Evolutionary conservation across 257 asterid species (phyloP).

Genomic region (Solanum bulbocastanum): DNA sequence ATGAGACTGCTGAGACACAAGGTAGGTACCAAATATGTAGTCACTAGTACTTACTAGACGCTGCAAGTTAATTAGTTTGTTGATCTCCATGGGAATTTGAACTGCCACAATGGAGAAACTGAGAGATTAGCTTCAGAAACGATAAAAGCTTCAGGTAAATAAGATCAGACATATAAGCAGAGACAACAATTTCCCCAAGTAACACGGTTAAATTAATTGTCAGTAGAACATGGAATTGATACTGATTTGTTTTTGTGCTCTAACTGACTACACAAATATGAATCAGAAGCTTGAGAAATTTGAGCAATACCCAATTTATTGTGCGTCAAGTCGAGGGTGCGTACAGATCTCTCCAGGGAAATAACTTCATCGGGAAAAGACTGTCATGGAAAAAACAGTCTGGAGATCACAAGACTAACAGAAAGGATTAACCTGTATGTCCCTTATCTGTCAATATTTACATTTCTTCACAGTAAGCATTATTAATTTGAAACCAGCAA

Average conservation of each 20-base stretch:
- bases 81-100: conserved; percentile 70
- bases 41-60: conserved; percentile 59
- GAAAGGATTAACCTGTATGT: neutral
- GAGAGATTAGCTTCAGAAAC: neutral
- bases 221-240: neutral
- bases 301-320: conserved; percentile 56
- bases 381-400: conserved; percentile 26
- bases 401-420: neutral
- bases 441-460: neutral
- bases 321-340: conserved; percentile 83
- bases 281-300: neutral
- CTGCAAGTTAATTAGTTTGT: conserved; percentile 81
- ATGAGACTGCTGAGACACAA: neutral
- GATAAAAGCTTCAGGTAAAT: neutral
- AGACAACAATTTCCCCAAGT: neutral
- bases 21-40: neutral
- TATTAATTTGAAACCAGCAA: neutral
- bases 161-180: conserved; percentile 2
- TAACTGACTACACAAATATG: neutral
- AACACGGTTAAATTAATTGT: neutral
- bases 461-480: neutral
- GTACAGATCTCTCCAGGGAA: conserved; percentile 65
- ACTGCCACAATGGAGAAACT: conserved; percentile 33
- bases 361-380: conserved; percentile 82
- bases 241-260: neutral